Base-by-base conservation (phyloP, 352 stramenopile genomes). In the Phytophthora sansomeana region DNA sequence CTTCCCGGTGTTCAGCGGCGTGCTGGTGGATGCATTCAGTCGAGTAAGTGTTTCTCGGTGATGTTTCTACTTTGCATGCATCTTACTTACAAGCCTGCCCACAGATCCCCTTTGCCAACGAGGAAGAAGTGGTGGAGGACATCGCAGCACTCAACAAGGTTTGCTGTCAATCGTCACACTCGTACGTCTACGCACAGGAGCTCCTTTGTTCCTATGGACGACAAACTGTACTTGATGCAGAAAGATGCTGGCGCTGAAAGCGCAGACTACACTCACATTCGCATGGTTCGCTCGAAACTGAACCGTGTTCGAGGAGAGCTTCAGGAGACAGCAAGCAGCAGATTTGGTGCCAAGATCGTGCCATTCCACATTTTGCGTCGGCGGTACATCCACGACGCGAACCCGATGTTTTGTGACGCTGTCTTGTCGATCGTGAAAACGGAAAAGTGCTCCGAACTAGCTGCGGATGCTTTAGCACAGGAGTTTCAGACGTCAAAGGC, bases 101-200 rank as follows among this genome's bases (percentile, higher is more conserved):
- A 36, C 69, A 96, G 87, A 95, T 96, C 51, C 85, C 88, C 26
- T 92, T 91, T 54, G 83, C 85, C 1, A 88, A 75, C 24, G 88
- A 94, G 50, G 88, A 96, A 72, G 86, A 96, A 46, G 78, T 82
- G 4, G 71, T 81, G 13, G 87, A 92, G 7, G 85, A 93, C 36
- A 65, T 95, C 4, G 54, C 55, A n/a, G 84, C 86, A 8, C 70
- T 96, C 3, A 88, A 88, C 44, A 96, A 95, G 58, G 84, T 94
- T 21, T 95, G 88, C 67, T 93, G 82, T 35, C 88, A 96, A 57
- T 93, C 88, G 2, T 84, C 83, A 14, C 92, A 95, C 59, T 96
- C 86, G 48, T 95, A 91, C 50, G 56, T 93, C 28, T 96, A 95
- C 53, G 80, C 86, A 0, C 76, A 93, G 58, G 85, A 95, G 57